Conservation (phyloP, 495 filamentous ascomycete genomes). For the Lasiosphaeria hispida region DNA sequence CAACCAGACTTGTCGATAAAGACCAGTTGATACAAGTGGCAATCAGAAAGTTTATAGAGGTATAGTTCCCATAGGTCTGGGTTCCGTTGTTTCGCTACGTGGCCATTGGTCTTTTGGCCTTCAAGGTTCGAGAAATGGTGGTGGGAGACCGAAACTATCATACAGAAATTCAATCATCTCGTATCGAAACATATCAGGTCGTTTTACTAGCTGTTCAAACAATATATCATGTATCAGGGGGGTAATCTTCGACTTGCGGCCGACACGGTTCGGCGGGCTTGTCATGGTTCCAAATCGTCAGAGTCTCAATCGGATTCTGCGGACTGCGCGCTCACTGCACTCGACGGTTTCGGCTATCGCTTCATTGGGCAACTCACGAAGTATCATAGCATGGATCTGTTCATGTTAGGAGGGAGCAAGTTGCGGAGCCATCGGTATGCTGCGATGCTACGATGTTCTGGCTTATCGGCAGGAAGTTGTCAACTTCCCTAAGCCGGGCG, state of each 20-base stretch:
- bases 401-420: conserved; percentile 1
- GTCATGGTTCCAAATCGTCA: conserved; percentile 7
- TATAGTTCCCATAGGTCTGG: conserved; percentile 38
- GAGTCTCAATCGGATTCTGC: conserved; percentile 7
- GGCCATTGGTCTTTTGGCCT: too few relatives aligned
- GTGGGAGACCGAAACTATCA: too few relatives aligned
- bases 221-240: conserved; percentile 16
- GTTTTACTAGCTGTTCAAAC: conserved; percentile 12
- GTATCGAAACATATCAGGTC: conserved; percentile 25
- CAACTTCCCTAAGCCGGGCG: too few relatives aligned
- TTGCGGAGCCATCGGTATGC: conserved; percentile 26
- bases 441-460: too few relatives aligned
- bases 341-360: too few relatives aligned
- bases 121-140: too few relatives aligned
- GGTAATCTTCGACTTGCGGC: conserved; percentile 12
- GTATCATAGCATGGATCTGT: too few relatives aligned
- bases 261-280: conserved; percentile 9
- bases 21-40: conserved; percentile 32
- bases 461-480: too few relatives aligned
- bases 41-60: conserved; percentile 32
- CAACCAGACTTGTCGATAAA: conserved; percentile 33
- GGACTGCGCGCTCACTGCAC: conserved; percentile 12
- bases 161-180: conserved; percentile 37
- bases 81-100: too few relatives aligned
- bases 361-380: too few relatives aligned